Evolutionary conservation across 441 rosid genomes (phyloP), one percentile per base, ranked within the genome.

Genomic region (Macaranga tanarius): DNA sequence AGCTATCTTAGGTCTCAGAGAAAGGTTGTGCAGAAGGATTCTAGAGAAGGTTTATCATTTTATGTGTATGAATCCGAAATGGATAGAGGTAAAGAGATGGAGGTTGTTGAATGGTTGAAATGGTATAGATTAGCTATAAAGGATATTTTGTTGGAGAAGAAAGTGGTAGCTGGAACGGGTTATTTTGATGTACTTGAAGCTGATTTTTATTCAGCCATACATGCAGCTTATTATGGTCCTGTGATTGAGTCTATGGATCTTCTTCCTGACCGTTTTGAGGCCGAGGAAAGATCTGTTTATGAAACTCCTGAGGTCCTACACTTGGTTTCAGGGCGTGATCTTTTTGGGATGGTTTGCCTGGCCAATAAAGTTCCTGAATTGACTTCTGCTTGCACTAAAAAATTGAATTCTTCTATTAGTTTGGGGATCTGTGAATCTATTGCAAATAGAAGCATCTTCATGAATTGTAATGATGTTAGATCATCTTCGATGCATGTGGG

Each of bases 191-290:
- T 78, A 63, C 88, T 95, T 17, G 97, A 95, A 86, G 90, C 89
- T 64, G 89, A 95, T 78, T 92, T 95, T 68, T 87, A 92, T 77
- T 90, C 97, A 31, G 97, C 99, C 25, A 67, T 95, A 47, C 88
- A 84, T 56, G 80, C 87, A 0, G 97, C 97, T 25, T 95, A 86
- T 69, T 92, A 89, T 57, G 99, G 99, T 17, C 99, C 97, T 76
- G 79, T 71, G 15, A 83, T 92, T 23, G 94, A 90, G 59, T 90
- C 91, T 45, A 75, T 86, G 81, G 92, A 92, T 77, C 86, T 87
- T 79, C 97, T 95, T 80, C 99, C 99, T 4, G 90, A 87, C 72
- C 76, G 92, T 72, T 95, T 95, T 76, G 97, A 95, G 88, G 99
- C 97, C 2, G 97, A 95, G 87, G 99, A 92, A 75, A 88, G 99